Percentiles rank a stretch among this genome's conserved stretches.
These are phyloP conservation scores for Stachybotrys chlorohalonatus DNA, from an alignment of 2,329 filamentous ascomycete genomes.

Conservation along the genomic window DNA sequence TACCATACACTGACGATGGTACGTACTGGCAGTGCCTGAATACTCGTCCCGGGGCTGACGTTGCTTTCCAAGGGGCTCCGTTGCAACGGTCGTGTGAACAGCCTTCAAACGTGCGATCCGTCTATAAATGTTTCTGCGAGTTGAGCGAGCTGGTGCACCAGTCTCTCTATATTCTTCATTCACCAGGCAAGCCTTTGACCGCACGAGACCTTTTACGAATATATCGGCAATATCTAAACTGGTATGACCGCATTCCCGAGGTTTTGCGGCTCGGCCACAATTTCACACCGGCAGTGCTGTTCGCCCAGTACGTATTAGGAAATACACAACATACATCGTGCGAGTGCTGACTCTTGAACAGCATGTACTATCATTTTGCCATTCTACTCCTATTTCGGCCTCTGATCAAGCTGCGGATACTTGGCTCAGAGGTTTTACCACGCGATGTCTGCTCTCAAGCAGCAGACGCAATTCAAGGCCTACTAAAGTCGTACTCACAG, in stretches of 20 bases:
- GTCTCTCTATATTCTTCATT: conserved; percentile 63
- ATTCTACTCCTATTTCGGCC: conserved; percentile 68
- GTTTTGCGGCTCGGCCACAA: conserved; percentile 56
- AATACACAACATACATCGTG: background rate
- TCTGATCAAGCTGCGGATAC: conserved; percentile 55
- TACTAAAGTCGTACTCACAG: conserved; percentile 47
- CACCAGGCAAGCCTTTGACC: conserved; percentile 56
- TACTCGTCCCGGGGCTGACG: background rate
- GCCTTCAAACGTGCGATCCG: conserved; percentile 58
- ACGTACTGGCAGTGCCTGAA: conserved; percentile 13
- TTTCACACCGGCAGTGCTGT: conserved; percentile 64
- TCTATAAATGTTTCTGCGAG: conserved; percentile 61
- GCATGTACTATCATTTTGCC: conserved; percentile 63
- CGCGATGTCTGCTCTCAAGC: conserved; percentile 57
- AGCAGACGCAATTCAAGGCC: conserved; percentile 48
- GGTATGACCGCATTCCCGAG: conserved; percentile 61
- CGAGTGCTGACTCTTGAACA: conserved; percentile 13
- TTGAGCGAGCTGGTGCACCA: conserved; percentile 67
- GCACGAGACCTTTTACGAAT: conserved; percentile 53
- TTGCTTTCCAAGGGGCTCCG: conserved; percentile 32
- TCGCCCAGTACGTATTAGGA: conserved; percentile 54
- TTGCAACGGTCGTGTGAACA: conserved; percentile 49
- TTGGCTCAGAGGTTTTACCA: conserved; percentile 54
- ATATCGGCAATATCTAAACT: conserved; percentile 61
- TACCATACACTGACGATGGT: conserved; percentile 51